Base-by-base conservation (phyloP, 192 early-diverging fungal genomes). In the Chytriomyces confervae region DNA sequence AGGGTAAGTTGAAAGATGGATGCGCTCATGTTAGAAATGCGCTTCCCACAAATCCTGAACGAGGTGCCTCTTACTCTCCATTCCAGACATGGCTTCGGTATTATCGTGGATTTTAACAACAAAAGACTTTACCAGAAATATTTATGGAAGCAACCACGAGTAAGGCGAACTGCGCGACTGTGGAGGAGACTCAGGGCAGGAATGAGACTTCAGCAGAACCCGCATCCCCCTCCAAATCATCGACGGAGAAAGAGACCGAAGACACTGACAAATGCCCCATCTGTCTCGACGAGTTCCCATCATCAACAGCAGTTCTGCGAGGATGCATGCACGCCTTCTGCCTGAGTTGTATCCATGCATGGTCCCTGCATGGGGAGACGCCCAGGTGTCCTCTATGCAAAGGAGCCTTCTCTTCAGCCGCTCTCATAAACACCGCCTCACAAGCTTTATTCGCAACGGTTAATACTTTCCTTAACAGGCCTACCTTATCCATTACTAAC, bases 371-470 rank as follows among this genome's bases (percentile, higher is more conserved):
- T 36, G 36, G 36, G 36, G 44, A 61, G 20, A 48, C 75, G 23
- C 71, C 61, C 18, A 13, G 43, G 51, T 86, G 84, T 63, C 84
- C 84, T 48, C 77, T 84, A 20, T 86, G 84, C 75, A 81, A 80
- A 51, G 69, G 11, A 50, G 51, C 49, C 43, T 77, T 36, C 4
- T 36, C 36, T 36, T 36, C 8, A 5, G 18, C 3, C 72, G 45
- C 36, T 45, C 62, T 65, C 57, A 20, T 24, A 20, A 20, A 5
- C 77, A 81, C 71, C 64, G 70, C 6, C 61, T 60, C 10, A 51
- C 75, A 70, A 18, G 61, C 76, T 80, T 23, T n/a, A 8, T 7
- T 48, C 36, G 46, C 24, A 66, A 16, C 27, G 50, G n/a, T 24
- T 64, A 18, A 36, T 4, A 36, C 36, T 36, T 36, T 36, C 1